phyloP scores from a whole-genome alignment of 352 stramenopile species.

The Phytophthora chlamydospora region DNA sequence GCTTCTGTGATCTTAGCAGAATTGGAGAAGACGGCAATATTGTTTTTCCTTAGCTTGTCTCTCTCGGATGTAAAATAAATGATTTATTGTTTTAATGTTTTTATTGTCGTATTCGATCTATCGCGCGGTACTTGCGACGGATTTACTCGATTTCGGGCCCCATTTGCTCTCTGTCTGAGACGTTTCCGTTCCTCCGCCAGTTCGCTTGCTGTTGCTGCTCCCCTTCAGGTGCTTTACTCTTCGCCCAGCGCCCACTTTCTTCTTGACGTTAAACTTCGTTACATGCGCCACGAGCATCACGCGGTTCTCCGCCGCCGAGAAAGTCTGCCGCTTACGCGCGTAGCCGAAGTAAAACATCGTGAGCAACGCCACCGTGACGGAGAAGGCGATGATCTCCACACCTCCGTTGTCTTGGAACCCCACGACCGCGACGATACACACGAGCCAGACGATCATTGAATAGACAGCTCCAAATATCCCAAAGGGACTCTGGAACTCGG shows the following conservation, averaged over 20 bases:
- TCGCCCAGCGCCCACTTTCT: slow-evolving; percentile 16
- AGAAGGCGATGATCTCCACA: slow-evolving; percentile 33
- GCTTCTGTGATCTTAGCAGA: neutral
- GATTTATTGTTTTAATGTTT: neutral
- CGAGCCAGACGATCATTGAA: slow-evolving; percentile 35
- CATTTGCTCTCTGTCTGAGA: slow-evolving; percentile 21
- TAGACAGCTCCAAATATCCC: slow-evolving; percentile 37
- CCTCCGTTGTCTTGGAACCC: slow-evolving; percentile 35
- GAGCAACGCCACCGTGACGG: slow-evolving; percentile 9
- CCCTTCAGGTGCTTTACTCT: neutral
- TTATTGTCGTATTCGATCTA: slow-evolving; percentile 1
- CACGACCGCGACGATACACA: slow-evolving; percentile 30
- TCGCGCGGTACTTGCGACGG: slow-evolving; percentile 1
- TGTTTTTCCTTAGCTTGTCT: too few species aligned
- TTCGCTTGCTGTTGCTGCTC: slow-evolving; percentile 15
- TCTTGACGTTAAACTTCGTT: slow-evolving; percentile 44
- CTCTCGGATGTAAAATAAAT: too few species aligned
- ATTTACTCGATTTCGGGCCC: slow-evolving; percentile 22
- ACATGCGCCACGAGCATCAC: slow-evolving; percentile 54
- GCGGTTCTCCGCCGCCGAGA: slow-evolving; percentile 49
- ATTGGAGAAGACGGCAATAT: neutral
- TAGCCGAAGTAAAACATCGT: slow-evolving; percentile 47
- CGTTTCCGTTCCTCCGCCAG: slow-evolving; percentile 17
- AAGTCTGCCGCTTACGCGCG: slow-evolving; percentile 40
- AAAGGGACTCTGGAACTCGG: slow-evolving; percentile 46